Percentiles rank a stretch among this genome's conserved stretches.
phyloP scores from a whole-genome alignment of 1,284 basidiomycete genomes.

The Cerioporus squamosus region DNA sequence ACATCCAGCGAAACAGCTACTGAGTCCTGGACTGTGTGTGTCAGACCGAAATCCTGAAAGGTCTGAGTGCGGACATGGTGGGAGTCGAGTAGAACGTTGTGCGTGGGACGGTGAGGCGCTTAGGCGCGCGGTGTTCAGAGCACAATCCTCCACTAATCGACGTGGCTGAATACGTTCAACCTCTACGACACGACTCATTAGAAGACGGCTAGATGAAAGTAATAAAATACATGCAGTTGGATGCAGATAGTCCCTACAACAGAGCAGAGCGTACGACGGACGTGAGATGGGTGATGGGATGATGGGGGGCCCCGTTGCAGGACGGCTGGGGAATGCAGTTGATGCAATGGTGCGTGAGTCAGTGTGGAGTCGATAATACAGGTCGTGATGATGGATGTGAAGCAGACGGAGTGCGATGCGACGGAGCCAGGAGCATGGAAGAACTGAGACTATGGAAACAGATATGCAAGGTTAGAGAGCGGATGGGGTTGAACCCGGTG shows the following conservation, averaged over 20 bases:
- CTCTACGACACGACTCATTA: too few species aligned
- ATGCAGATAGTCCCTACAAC: conserved; percentile 31
- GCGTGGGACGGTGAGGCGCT: too few species aligned
- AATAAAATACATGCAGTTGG: conserved; percentile 37
- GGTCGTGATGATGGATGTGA: conserved; percentile 2
- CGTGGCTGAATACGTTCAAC: too few species aligned
- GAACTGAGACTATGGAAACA: neutral
- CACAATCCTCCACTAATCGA: too few species aligned
- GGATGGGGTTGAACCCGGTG: conserved; percentile 35
- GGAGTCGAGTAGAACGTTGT: too few species aligned
- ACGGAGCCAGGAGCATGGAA: neutral
- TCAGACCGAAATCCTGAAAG: too few species aligned
- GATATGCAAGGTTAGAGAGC: conserved; percentile 14
- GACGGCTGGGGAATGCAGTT: conserved; percentile 30
- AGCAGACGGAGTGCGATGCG: neutral
- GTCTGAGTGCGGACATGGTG: too few species aligned
- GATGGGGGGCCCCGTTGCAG: conserved; percentile 6
- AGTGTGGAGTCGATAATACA: conserved; percentile 3
- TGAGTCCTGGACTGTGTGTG: too few species aligned
- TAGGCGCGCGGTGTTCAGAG: too few species aligned
- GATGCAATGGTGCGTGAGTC: conserved; percentile 26
- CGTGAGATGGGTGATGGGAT: conserved; percentile 1
- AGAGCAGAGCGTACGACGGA: neutral
- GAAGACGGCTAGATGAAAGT: neutral
- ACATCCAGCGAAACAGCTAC: too few species aligned